Conservation (phyloP, 306 rosid genomes). For the Vachellia collinsii region DNA sequence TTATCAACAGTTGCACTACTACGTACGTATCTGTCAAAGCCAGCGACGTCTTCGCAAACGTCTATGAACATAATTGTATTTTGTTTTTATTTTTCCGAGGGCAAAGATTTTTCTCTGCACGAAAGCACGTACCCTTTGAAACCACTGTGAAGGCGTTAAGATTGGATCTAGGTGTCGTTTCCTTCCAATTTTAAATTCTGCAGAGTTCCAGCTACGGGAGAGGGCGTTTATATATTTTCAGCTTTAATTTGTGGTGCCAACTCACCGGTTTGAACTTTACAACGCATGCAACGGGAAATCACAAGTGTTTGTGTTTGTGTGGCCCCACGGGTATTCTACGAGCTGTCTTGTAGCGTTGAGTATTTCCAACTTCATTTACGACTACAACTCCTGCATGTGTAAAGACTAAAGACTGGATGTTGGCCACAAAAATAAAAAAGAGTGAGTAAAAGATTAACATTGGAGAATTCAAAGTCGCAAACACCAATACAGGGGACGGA, state of each 20-base stretch:
- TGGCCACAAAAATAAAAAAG: not conserved
- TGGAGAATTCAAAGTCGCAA: not conserved
- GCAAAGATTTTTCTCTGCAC: not conserved
- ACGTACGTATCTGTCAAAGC: not conserved
- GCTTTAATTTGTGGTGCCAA: slow-evolving; percentile 36
- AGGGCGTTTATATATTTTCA: slow-evolving; percentile 22
- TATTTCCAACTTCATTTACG: slow-evolving; percentile 1
- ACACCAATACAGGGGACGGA: slow-evolving; percentile 36
- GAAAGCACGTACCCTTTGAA: slow-evolving; percentile 8
- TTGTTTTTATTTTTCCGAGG: not conserved
- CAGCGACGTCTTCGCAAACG: not conserved
- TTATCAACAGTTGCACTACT: not conserved
- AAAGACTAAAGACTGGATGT: not conserved
- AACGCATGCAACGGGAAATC: slow-evolving; percentile 44
- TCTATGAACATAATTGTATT: not conserved
- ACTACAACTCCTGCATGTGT: slow-evolving; percentile 19
- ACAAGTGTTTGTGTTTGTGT: not conserved
- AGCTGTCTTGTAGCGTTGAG: slow-evolving; percentile 24
- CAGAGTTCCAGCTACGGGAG: slow-evolving; percentile 3
- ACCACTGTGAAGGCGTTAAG: slow-evolving; percentile 8
- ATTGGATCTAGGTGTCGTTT: slow-evolving; percentile 24
- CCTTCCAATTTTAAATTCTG: not conserved
- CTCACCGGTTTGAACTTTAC: slow-evolving; percentile 57
- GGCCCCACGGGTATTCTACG: not conserved
- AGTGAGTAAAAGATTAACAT: not conserved